These are phyloP conservation scores for Pythium aristosporum DNA, from an alignment of 352 stramenopile genomes.

Conservation along the genomic window DNA sequence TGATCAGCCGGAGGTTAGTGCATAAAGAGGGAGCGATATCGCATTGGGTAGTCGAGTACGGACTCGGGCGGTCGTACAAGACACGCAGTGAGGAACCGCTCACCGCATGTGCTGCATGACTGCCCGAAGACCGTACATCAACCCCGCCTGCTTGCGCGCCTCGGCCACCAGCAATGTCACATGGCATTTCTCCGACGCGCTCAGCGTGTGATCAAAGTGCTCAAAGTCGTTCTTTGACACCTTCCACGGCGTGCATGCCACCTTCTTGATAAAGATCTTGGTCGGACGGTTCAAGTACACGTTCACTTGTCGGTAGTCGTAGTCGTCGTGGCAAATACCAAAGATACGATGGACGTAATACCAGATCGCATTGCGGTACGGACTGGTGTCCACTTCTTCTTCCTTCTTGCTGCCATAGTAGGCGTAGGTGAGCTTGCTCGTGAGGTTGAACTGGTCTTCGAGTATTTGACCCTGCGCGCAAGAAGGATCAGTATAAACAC, in stretches of 20 bases:
- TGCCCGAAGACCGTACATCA: slow-evolving; percentile 85
- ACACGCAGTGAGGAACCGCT: slow-evolving; percentile 17
- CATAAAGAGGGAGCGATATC: background rate
- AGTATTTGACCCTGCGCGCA: slow-evolving; percentile 59
- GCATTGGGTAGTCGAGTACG: background rate
- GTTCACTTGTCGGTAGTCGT: slow-evolving; percentile 86
- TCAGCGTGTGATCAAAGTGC: slow-evolving; percentile 81
- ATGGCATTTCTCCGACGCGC: slow-evolving; percentile 82
- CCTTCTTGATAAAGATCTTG: slow-evolving; percentile 88
- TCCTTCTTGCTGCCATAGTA: slow-evolving; percentile 65
- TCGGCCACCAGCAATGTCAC: slow-evolving; percentile 82
- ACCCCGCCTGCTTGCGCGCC: slow-evolving; percentile 80
- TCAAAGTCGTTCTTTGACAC: slow-evolving; percentile 79
- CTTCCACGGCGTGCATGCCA: slow-evolving; percentile 84
- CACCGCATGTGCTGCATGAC: slow-evolving; percentile 88
- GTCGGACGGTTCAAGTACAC: slow-evolving; percentile 79
- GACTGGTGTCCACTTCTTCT: slow-evolving; percentile 67
- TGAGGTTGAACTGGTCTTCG: slow-evolving; percentile 85
- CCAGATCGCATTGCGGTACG: slow-evolving; percentile 85
- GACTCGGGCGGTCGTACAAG: background rate
- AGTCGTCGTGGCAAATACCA: slow-evolving; percentile 88
- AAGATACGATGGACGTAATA: slow-evolving; percentile 89
- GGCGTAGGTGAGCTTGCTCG: slow-evolving; percentile 85
- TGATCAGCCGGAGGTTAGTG: slow-evolving; percentile 7
- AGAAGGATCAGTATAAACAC: background rate